Conservation (phyloP, 345 rosid species). For the Eucalyptus dawsonii region DNA sequence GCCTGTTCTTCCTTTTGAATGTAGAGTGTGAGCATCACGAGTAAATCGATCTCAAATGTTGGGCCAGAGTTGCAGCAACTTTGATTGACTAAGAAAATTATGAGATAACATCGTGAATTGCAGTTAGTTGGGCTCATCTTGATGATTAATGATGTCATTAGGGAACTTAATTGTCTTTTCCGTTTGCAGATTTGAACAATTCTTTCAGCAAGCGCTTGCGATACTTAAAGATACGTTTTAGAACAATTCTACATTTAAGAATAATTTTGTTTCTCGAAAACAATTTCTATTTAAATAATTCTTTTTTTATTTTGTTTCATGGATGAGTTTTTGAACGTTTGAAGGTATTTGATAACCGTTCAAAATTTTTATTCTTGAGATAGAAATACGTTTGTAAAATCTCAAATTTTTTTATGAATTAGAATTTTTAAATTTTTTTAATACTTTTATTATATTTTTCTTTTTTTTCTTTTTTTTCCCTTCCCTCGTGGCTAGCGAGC, state of each 20-base stretch:
- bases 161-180: neutral
- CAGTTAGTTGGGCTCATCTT: neutral
- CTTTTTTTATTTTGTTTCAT: too few species aligned
- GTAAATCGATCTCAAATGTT: neutral
- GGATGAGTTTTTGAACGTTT: accelerated
- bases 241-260: accelerated
- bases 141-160: neutral
- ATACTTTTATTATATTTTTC: too few species aligned
- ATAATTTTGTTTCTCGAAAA: too few species aligned
- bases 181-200: neutral
- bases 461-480: too few species aligned
- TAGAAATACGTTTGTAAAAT: too few species aligned
- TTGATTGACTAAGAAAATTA: neutral
- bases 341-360: accelerated
- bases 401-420: too few species aligned
- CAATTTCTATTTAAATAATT: too few species aligned
- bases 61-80: neutral
- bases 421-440: too few species aligned
- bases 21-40: neutral
- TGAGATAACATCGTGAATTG: neutral
- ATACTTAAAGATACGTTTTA: neutral
- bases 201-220: neutral
- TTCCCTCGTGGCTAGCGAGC: too few species aligned
- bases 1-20: neutral
- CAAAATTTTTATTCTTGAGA: too few species aligned